A percentile compares a stretch with the other conserved stretches of the same genome.
Conservation (phyloP, 176 grass and related monocot species). For the Chrysopogon serrulatus region DNA sequence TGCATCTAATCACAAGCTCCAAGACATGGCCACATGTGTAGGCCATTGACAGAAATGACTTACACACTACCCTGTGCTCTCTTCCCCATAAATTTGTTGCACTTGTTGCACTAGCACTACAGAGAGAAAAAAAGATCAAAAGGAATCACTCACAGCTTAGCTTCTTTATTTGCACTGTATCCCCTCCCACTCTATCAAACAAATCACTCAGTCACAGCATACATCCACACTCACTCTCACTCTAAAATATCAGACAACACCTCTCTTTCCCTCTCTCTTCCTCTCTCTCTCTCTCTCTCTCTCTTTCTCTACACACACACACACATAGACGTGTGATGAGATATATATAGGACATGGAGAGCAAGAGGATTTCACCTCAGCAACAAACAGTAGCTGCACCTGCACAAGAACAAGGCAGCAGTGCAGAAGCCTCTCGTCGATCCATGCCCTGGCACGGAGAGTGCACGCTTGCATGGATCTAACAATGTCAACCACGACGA, state of each 20-base stretch:
- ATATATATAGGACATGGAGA: conserved; percentile 14
- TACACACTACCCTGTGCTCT: conserved; percentile 38
- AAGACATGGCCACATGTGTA: conserved; percentile 78
- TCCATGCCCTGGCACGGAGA: conserved; percentile 25
- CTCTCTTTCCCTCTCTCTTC: neutral
- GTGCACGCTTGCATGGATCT: conserved; percentile 39
- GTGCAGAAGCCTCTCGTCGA: neutral
- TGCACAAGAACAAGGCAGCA: neutral
- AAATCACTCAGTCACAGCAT: neutral
- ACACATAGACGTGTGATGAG: neutral
- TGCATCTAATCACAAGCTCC: conserved; percentile 65
- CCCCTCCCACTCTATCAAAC: neutral
- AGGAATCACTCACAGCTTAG: neutral
- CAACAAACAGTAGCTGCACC: conserved; percentile 20
- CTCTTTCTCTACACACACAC: neutral
- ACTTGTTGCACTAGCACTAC: neutral
- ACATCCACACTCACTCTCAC: neutral
- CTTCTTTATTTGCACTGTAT: neutral
- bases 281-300: neutral
- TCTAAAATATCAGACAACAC: neutral
- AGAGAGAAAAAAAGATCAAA: neutral
- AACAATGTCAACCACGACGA: conserved; percentile 25
- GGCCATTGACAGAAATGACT: conserved; percentile 44
- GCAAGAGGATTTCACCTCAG: conserved; percentile 28
- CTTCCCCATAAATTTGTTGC: conserved; percentile 56